Conservation (phyloP, 129 eudicot genomes). For the Rutidosis leptorrhynchoides region DNA sequence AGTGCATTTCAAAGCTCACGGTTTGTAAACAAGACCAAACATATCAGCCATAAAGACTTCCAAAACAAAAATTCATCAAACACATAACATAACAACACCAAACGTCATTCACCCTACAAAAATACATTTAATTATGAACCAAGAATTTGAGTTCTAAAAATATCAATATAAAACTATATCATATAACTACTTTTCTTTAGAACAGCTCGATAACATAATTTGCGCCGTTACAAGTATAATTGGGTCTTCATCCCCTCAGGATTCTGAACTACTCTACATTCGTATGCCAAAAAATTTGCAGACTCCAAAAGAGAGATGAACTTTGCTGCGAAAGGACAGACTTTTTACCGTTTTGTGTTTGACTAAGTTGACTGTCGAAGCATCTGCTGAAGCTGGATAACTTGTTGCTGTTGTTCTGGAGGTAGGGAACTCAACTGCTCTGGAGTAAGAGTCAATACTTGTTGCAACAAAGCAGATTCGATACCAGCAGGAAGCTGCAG, state of each 20-base stretch:
- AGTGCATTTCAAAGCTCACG: not conserved
- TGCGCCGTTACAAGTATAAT: conserved; percentile 28
- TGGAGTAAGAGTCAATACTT: conserved; percentile 78
- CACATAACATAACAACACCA: not conserved
- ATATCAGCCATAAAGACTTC: not conserved
- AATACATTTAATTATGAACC: conserved; percentile 19
- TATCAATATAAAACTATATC: conserved; percentile 14
- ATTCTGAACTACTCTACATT: conserved; percentile 28
- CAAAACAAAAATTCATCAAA: conserved; percentile 1
- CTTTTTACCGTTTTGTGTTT: not conserved
- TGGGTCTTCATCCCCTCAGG: conserved; percentile 26
- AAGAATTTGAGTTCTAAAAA: not conserved
- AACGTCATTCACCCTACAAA: conserved; percentile 11
- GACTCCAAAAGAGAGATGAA: not conserved
- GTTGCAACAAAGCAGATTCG: conserved; percentile 76
- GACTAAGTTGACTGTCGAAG: conserved; percentile 60
- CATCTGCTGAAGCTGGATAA: conserved; percentile 87
- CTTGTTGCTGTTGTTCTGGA: conserved; percentile 90
- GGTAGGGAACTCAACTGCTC: conserved; percentile 85
- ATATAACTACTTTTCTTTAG: conserved; percentile 16
- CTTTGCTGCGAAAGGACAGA: conserved; percentile 2
- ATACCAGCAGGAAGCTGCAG: conserved; percentile 60
- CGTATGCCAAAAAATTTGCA: conserved; percentile 9
- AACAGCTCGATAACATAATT: conserved; percentile 11
- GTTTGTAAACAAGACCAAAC: conserved; percentile 1